Percentiles rank a stretch among this genome's conserved stretches.
Conservation (phyloP, 2,329 filamentous ascomycete genomes). For the Trematosphaeria pertusa region DNA sequence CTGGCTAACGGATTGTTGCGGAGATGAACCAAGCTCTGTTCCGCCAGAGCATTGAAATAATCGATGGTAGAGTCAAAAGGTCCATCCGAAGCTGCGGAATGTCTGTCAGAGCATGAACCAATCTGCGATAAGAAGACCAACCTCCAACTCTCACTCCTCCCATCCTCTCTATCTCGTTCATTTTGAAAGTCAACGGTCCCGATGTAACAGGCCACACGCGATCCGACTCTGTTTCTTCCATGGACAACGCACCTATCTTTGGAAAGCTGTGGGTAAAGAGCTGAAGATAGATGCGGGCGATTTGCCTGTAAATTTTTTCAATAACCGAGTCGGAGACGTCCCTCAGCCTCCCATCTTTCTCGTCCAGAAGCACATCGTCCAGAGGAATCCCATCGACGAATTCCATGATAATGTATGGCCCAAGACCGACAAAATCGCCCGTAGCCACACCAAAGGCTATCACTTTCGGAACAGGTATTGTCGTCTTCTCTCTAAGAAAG, state of each 20-base stretch:
- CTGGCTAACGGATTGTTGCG: slow-evolving; percentile 2
- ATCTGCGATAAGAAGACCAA: slow-evolving; percentile 1
- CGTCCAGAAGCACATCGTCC: slow-evolving; percentile 1
- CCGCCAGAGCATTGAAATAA: slow-evolving; percentile 5
- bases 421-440: neutral
- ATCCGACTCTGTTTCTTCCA: neutral
- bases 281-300: neutral
- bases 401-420: neutral
- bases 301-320: neutral
- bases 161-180: neutral
- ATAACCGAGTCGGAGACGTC: neutral
- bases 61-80: slow-evolving; percentile 2
- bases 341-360: slow-evolving; percentile 1
- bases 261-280: neutral
- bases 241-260: neutral
- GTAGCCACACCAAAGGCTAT: neutral
- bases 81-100: slow-evolving; percentile 2
- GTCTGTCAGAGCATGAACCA: slow-evolving; percentile 2
- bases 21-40: slow-evolving; percentile 6
- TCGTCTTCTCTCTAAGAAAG: neutral
- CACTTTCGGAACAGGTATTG: neutral
- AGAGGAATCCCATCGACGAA: neutral
- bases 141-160: neutral
- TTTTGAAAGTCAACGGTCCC: neutral
- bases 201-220: neutral